Evolutionary conservation across 768 basidiomycete genomes (phyloP), one percentile per base, ranked within the genome.

Genomic region (Kwoniella europaea): DNA sequence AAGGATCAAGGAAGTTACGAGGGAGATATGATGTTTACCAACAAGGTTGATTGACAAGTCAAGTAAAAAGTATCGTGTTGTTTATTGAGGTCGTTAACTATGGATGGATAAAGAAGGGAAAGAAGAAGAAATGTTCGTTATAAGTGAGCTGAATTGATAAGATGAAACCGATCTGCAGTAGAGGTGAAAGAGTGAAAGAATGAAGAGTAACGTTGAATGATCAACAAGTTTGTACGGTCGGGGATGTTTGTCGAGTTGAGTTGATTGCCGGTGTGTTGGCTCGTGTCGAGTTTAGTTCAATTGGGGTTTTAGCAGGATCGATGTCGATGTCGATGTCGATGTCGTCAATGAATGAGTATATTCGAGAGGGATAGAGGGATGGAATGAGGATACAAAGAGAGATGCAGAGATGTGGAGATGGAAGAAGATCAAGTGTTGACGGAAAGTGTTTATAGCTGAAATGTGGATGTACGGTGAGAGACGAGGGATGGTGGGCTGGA

Each of bases 221-320:
- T 65, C 53, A 65, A 56, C 67, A 59, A 61, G 44, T 29, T 15
- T 46, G 52, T 27, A 35, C 35, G 35, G 35, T 35, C 7, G 15
- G 24, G 59, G 59, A 42, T 67, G 65, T 67, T 59, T 67, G 57
- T 67, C 57, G 65, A 59, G 65, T 67, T 65, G 65, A 55, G 13
- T 41, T 54, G 54, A 22, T 55, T 65, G 43, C 54, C 46, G 53
- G 53, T 54, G 64, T 65, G 50, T 56, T 22, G 65, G 65, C 24
- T 44, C 54, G 27, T 16, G 15, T 35, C 35, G 35, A 35, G 35
- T 35, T 35, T 35, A 65, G 52, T 29, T 16, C 18, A 20, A 13
- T 42, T 7, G 15, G 10, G 57, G 57, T 58, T 35, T 58, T 27
- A 56, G 55, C 55, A 6, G 24, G 16, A 52, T 52, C 15, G 10